A percentile compares a stretch with the other conserved stretches of the same genome.
phyloP scores from a whole-genome alignment of 2,329 filamentous ascomycete species.

The Beauveria asiatica region DNA sequence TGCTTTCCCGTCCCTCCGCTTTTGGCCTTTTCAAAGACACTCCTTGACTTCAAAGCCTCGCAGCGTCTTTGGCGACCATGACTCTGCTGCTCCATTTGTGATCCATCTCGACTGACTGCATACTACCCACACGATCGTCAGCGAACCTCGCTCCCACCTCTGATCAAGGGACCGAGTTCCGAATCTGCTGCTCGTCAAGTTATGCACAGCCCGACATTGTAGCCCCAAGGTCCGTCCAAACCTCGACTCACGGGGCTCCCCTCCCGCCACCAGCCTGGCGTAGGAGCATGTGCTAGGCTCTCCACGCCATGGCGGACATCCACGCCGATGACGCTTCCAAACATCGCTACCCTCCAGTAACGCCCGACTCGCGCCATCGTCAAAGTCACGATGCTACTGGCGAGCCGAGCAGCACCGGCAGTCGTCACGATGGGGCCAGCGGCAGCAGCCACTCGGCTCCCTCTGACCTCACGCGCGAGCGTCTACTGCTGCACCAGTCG shows the following conservation, averaged over 20 bases:
- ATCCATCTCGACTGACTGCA: background rate
- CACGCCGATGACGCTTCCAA: slow-evolving; percentile 11
- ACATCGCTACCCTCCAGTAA: background rate
- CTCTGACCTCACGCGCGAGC: slow-evolving; percentile 9
- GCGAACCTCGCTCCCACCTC: background rate
- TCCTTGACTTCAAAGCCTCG: too few relatives aligned
- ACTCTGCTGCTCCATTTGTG: background rate
- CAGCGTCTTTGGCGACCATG: too few relatives aligned
- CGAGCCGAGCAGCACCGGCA: slow-evolving; percentile 34
- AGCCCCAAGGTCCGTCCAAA: background rate
- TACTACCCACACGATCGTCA: background rate
- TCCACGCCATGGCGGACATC: slow-evolving; percentile 16
- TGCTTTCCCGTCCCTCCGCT: too few relatives aligned
- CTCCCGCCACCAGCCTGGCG: background rate
- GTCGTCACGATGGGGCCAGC: slow-evolving; percentile 17
- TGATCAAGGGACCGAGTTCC: background rate
- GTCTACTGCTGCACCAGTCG: slow-evolving; percentile 9
- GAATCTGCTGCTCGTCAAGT: background rate
- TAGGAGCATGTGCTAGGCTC: slow-evolving; percentile 15
- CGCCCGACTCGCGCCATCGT: slow-evolving; percentile 18
- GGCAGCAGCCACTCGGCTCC: background rate
- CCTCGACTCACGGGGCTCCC: background rate
- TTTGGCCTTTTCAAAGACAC: too few relatives aligned
- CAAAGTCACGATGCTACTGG: slow-evolving; percentile 33
- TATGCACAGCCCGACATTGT: background rate